These are phyloP conservation scores for Tuber magnatum DNA, from an alignment of 495 filamentous ascomycete species.

Conservation along the genomic window DNA sequence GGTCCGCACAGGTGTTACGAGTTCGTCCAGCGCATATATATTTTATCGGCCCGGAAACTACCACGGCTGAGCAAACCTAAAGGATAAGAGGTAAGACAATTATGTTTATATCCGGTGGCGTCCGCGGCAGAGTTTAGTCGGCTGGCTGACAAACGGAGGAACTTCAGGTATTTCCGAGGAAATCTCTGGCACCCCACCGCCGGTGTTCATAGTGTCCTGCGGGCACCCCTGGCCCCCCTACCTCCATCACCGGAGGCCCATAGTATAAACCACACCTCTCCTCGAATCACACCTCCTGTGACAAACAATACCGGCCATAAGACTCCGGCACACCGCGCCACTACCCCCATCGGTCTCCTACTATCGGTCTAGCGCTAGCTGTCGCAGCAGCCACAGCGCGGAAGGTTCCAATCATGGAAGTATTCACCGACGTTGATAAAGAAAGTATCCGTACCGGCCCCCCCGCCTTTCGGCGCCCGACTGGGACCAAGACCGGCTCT, in stretches of 20 bases:
- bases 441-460: not conserved
- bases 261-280: not conserved
- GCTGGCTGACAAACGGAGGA: not conserved
- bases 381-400: not conserved
- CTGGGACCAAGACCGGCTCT: not conserved
- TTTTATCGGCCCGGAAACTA: not conserved
- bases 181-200: not conserved
- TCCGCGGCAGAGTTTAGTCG: not conserved
- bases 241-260: not conserved
- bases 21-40: not conserved
- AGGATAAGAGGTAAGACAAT: not conserved
- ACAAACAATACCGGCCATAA: not conserved
- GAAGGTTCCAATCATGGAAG: not conserved
- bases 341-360: not conserved
- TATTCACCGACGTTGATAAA: not conserved
- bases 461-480: not conserved
- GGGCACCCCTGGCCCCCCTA: not conserved
- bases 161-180: not conserved
- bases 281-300: not conserved
- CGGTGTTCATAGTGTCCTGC: not conserved
- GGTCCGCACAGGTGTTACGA: not conserved
- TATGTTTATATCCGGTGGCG: not conserved
- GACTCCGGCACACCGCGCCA: not conserved
- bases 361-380: not conserved
- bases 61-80: not conserved